Conservation (phyloP, 495 filamentous ascomycete genomes). For the Extremus antarcticus region DNA sequence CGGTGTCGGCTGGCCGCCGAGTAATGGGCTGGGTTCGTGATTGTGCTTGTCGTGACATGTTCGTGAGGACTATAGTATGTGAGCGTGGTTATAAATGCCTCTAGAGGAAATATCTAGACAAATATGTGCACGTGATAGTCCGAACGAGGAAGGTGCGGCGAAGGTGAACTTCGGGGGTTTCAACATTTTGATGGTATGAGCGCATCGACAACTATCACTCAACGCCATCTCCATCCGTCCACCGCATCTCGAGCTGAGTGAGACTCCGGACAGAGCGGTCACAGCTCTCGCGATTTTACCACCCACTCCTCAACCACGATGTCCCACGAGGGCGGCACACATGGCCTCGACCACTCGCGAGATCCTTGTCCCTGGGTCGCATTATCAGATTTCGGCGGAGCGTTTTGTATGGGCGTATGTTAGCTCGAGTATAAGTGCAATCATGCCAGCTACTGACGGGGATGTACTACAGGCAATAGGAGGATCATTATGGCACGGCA, state of each 20-base stretch:
- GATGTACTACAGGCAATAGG: constrained; percentile 58
- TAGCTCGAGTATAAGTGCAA: constrained; percentile 4
- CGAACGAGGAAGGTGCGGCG: background rate
- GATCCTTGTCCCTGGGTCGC: constrained; percentile 94
- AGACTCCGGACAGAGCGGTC: background rate
- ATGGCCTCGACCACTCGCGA: constrained; percentile 63
- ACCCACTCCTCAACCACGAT: constrained; percentile 2
- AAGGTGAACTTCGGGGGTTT: background rate
- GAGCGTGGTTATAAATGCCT: background rate
- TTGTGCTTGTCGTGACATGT: constrained; percentile 14
- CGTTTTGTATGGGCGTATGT: constrained; percentile 93
- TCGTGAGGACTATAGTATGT: background rate
- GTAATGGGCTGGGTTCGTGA: constrained; percentile 3
- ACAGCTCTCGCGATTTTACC: background rate
- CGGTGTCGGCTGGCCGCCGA: background rate
- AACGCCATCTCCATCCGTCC: background rate
- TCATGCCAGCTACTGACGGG: constrained; percentile 9
- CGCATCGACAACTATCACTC: background rate
- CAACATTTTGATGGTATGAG: background rate
- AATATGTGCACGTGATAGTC: background rate
- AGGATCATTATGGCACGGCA: constrained; percentile 87
- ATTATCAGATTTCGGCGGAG: constrained; percentile 92
- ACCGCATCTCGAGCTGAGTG: background rate
- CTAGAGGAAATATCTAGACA: no score
- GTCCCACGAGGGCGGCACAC: constrained; percentile 5